These are phyloP conservation scores for Talaromyces sp. DNA, from an alignment of 2,329 filamentous ascomycete genomes.

Conservation along the genomic window DNA sequence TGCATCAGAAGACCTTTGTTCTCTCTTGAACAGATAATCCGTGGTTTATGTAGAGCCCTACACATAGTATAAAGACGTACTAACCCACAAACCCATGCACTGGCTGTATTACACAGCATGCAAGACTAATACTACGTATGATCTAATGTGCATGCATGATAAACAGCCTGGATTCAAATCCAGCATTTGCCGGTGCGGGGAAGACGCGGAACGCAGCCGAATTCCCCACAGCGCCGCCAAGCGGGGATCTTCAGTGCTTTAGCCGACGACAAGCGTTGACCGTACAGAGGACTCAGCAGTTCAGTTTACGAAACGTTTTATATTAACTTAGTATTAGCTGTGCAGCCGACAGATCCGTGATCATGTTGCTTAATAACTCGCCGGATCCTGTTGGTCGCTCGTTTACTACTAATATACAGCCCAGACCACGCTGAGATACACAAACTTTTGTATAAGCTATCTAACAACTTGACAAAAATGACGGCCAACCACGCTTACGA, in stretches of 20 bases:
- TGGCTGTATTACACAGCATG: too few species aligned
- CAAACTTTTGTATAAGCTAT: too few species aligned
- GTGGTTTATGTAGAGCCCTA: too few species aligned
- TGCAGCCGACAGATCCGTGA: neutral
- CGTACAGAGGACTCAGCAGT: neutral
- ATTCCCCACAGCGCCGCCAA: neutral
- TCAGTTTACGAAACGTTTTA: too few species aligned
- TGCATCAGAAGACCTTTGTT: too few species aligned
- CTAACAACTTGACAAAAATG: neutral
- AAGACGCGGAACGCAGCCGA: neutral
- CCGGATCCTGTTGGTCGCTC: neutral
- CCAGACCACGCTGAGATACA: neutral
- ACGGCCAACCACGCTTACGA: constrained; percentile 20
- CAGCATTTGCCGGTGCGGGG: neutral
- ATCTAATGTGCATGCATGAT: too few species aligned
- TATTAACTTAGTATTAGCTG: too few species aligned
- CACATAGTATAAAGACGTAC: too few species aligned
- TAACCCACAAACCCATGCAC: too few species aligned
- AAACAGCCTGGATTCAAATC: too few species aligned
- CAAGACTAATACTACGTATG: too few species aligned
- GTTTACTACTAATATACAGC: neutral
- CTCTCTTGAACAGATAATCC: too few species aligned
- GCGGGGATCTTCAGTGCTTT: neutral
- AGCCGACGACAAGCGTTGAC: neutral
- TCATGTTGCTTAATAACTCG: neutral